Base-by-base conservation (phyloP, 495 filamentous ascomycete genomes). In the Penicillium robsamsonii region DNA sequence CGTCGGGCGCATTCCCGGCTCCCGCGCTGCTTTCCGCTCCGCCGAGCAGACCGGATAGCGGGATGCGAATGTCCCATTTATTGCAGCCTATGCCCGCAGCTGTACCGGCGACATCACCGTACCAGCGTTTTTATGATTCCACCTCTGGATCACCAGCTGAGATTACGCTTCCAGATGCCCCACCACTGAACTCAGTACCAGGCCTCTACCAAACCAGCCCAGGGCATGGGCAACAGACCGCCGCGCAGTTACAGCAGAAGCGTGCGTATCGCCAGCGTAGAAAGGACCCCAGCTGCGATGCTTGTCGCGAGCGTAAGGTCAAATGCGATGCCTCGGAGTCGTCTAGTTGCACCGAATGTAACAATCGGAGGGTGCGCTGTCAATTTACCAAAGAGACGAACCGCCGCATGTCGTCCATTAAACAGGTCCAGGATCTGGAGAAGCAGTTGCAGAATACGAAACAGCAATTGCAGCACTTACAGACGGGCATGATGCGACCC, bases 371-470 rank as follows among this genome's bases (percentile, higher is more conserved):
- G 67, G 92, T 96, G 46, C 95, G 94, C 68, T 98, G 94, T 66
- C 93, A 96, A 70, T 98, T 98, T 68, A 98, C 94, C 44, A 98
- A 98, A 76, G 94, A 98, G 71, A 97, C 94, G 20, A 98, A 98
- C 72, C 85, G 95, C 46, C 85, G 94, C 59, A 98, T 98, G 94
- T 97, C 94, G 45, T 96, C 92, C 13, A 97, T 97, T 70, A 98
- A 97, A 85, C 94, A 97, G 77, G 91, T 97, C 3, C 94, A 98
- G 72, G 94, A 98, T 71, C 78, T 98, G 24, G 92, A 97, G 70
- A 95, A 90, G 72, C 93, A 96, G 70, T 83, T 98, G 51, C 78
- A 84, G 25, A 80, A 82, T 38, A 81, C 90, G 35, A 87, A 83
- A 60, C 81, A 88, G 44, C 87, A 94, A 71, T 85, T 93, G 55